Conservation (phyloP, 176 grass and related monocot species). For the Stipa capillata region DNA sequence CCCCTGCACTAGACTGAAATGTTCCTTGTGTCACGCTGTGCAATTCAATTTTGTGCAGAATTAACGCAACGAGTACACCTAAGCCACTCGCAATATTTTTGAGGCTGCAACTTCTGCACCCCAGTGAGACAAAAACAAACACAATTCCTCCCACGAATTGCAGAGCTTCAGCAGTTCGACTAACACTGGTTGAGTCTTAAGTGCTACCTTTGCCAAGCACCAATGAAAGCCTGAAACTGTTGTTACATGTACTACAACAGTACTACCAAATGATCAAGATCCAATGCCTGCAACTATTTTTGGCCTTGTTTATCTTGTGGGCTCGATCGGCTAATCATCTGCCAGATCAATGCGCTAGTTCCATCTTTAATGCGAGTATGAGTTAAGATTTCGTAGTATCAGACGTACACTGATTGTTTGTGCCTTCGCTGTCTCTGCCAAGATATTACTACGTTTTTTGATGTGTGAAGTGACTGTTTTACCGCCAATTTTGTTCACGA, state of each 20-base stretch:
- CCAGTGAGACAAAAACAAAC: no score
- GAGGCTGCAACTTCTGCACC: no score
- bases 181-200: no score
- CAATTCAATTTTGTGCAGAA: no score
- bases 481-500: neutral
- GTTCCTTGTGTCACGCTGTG: no score
- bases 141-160: neutral
- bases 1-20: no score
- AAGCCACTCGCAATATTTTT: no score
- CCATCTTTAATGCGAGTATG: constrained; percentile 1
- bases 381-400: neutral
- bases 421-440: no score
- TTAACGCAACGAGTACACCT: no score
- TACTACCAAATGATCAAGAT: neutral
- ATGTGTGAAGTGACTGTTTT: neutral
- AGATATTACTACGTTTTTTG: neutral
- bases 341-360: neutral
- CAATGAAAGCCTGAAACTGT: neutral
- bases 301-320: constrained; percentile 1
- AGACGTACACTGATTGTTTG: no score
- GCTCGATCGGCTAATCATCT: constrained; percentile 7
- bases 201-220: neutral
- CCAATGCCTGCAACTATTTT: neutral
- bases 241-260: no score
- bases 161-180: neutral